Percentiles rank a stretch among this genome's conserved stretches.
phyloP scores from a whole-genome alignment of 2,329 filamentous ascomycete genomes.

The Curvularia sp. region DNA sequence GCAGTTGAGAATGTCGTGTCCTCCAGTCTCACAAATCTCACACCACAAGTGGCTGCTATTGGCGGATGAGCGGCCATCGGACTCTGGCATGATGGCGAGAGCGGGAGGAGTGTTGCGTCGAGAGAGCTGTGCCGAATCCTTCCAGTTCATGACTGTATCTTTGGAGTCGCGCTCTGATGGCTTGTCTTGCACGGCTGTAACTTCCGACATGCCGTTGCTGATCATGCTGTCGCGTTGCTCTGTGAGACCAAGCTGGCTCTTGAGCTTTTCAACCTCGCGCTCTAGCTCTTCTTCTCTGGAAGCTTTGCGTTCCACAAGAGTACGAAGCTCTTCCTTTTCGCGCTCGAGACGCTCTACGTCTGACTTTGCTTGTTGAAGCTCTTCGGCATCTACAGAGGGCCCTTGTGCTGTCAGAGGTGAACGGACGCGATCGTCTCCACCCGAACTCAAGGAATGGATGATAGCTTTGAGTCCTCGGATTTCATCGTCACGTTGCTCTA shows the following conservation, averaged over 20 bases:
- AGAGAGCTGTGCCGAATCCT: constrained; percentile 40
- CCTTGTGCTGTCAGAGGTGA: constrained; percentile 42
- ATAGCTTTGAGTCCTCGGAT: constrained; percentile 97
- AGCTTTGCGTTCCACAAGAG: constrained; percentile 73
- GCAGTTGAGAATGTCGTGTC: constrained; percentile 94
- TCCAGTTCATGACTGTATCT: constrained; percentile 67
- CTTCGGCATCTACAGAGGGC: constrained; percentile 49
- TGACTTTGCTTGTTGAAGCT: constrained; percentile 64
- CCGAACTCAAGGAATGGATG: constrained; percentile 90
- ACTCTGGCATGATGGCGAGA: constrained; percentile 72
- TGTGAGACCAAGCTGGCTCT: constrained; percentile 42
- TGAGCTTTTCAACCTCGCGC: constrained; percentile 73
- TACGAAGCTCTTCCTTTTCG: constrained; percentile 79
- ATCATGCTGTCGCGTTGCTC: constrained; percentile 62
- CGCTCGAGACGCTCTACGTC: constrained; percentile 75
- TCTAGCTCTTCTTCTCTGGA: constrained; percentile 84
- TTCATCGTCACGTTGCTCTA: constrained; percentile 96
- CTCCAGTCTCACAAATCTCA: constrained; percentile 90
- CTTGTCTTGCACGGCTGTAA: constrained; percentile 56
- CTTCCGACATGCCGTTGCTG: constrained; percentile 59
- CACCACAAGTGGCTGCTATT: constrained; percentile 82
- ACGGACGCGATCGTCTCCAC: constrained; percentile 52
- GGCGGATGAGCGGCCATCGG: constrained; percentile 64
- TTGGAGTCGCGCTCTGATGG: constrained; percentile 71
- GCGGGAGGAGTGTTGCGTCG: constrained; percentile 50